A percentile compares a stretch with the other conserved stretches of the same genome.
Evolutionary conservation across 768 basidiomycete genomes (phyloP).

Genomic region (Sarcodon aspratus): DNA sequence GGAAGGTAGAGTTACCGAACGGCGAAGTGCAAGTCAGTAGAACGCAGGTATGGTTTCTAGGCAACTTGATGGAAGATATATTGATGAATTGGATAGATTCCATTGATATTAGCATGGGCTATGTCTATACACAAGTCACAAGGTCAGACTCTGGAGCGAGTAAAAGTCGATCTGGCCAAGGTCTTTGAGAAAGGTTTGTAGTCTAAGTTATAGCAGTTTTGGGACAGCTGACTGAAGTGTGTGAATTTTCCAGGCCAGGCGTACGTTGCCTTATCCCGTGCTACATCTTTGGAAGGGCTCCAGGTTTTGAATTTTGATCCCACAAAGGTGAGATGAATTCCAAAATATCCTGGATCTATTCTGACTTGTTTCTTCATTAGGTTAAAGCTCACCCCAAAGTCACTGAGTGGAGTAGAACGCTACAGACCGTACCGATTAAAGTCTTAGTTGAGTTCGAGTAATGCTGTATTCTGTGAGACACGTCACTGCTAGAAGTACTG

Average conservation of each 20-base stretch:
- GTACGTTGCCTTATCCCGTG: conserved; percentile 40
- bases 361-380: conserved; percentile 9
- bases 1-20: conserved; percentile 83
- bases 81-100: conserved; percentile 41
- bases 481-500: too few relatives aligned
- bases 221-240: not conserved
- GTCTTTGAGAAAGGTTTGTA: conserved; percentile 81
- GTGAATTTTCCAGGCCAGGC: conserved; percentile 25
- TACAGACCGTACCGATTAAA: conserved; percentile 7
- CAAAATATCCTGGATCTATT: not conserved
- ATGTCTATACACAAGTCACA: conserved; percentile 99
- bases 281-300: conserved; percentile 39
- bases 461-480: too few relatives aligned
- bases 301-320: conserved; percentile 43
- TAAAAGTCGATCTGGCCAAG: conserved; percentile 86
- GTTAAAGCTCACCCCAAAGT: conserved; percentile 33
- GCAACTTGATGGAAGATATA: not conserved
- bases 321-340: conserved; percentile 26
- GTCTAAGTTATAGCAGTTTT: not conserved
- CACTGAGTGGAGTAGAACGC: conserved; percentile 28
- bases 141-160: conserved; percentile 90
- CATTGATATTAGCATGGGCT: conserved; percentile 88
- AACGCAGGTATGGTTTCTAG: conserved; percentile 46
- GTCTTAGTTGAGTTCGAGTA: not conserved
- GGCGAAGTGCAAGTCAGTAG: conserved; percentile 77